A percentile compares a stretch with the other conserved stretches of the same genome.
Conservation (phyloP, 2,329 filamentous ascomycete genomes). For the Thermothelomyces thermophilus region DNA sequence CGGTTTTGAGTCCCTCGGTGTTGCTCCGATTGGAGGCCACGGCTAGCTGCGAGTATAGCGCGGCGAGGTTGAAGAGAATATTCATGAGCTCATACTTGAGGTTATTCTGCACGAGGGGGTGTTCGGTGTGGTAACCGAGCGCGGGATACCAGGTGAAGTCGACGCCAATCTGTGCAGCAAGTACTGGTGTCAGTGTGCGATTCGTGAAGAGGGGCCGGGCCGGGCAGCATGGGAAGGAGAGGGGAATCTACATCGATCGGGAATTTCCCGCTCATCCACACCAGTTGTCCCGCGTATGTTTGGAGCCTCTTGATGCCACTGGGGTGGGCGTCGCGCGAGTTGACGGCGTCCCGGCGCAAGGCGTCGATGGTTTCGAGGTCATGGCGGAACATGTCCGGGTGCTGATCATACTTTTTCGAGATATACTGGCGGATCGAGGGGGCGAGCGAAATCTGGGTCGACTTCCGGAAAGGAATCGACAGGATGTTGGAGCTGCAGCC, state of each 20-base stretch:
- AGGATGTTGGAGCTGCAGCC: conserved; percentile 50
- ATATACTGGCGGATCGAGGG: conserved; percentile 90
- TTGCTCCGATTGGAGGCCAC: conserved; percentile 70
- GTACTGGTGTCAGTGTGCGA: background rate
- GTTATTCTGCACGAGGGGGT: conserved; percentile 60
- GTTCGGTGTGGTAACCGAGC: conserved; percentile 79
- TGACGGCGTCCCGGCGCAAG: conserved; percentile 77
- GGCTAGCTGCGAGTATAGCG: conserved; percentile 89
- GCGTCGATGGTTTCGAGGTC: conserved; percentile 80
- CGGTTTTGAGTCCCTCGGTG: conserved; percentile 76
- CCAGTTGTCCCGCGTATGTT: conserved; percentile 83
- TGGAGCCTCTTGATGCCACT: conserved; percentile 86
- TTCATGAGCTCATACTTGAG: conserved; percentile 83
- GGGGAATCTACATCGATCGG: conserved; percentile 69
- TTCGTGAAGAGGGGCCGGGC: background rate
- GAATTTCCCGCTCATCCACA: conserved; percentile 92
- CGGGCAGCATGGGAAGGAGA: background rate
- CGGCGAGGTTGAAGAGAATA: conserved; percentile 84
- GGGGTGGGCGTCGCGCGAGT: conserved; percentile 78
- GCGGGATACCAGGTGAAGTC: conserved; percentile 97
- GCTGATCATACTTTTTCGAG: conserved; percentile 96
- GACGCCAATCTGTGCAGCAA: conserved; percentile 64
- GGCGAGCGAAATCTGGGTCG: conserved; percentile 70
- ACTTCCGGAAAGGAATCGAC: conserved; percentile 81
- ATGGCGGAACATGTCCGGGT: conserved; percentile 89